Percentiles rank a stretch among this genome's conserved stretches.
Conservation (phyloP, 108 stramenopile genomes). For the Fragilariopsis cylindrus region DNA sequence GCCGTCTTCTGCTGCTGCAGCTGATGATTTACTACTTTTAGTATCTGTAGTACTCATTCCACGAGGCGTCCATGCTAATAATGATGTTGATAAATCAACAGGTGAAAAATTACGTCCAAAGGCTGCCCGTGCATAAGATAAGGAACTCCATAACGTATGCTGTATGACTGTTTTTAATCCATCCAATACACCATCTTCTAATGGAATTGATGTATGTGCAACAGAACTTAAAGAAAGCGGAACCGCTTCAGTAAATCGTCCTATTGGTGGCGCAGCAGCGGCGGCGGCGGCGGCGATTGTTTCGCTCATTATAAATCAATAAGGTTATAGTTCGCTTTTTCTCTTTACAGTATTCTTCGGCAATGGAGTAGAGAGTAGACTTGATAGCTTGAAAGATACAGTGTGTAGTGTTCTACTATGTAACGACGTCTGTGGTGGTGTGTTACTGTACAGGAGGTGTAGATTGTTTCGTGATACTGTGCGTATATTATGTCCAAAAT, state of each 20-base stretch:
- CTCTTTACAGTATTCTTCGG: no score
- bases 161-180: slow-evolving; percentile 44
- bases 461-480: no score
- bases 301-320: no score
- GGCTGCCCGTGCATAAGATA: slow-evolving; percentile 45
- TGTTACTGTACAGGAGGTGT: no score
- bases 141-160: slow-evolving; percentile 44
- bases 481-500: no score
- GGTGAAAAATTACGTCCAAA: slow-evolving; percentile 37
- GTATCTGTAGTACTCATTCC: not conserved
- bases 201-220: slow-evolving; percentile 47
- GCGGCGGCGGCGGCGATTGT: not conserved
- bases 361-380: no score
- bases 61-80: slow-evolving; percentile 34
- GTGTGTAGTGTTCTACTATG: no score
- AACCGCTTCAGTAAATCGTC: slow-evolving; percentile 60
- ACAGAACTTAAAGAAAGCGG: slow-evolving; percentile 50
- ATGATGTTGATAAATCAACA: slow-evolving; percentile 34
- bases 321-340: no score
- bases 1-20: not conserved
- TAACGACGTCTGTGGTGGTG: no score
- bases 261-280: not conserved
- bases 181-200: slow-evolving; percentile 59
- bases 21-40: not conserved
- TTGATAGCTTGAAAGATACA: no score